Evolutionary conservation across 192 early-diverging fungal genomes (phyloP).

Genomic region (Backusella tuberculispora): DNA sequence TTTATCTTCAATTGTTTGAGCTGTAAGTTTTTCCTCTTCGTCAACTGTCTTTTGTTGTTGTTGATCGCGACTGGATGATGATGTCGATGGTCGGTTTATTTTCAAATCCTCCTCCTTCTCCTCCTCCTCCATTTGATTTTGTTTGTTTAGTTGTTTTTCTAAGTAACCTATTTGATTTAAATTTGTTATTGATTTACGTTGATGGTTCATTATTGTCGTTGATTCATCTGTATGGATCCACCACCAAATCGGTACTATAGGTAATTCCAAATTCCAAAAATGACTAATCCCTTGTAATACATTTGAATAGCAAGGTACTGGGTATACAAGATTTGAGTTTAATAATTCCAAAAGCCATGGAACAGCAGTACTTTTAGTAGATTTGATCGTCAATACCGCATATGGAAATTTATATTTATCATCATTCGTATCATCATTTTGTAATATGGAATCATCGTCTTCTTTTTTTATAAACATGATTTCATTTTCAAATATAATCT

Average conservation of each 20-base stretch:
- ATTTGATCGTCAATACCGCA: slow-evolving; percentile 58
- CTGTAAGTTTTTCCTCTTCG: not conserved
- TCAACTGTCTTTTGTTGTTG: not conserved
- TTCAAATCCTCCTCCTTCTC: slow-evolving; percentile 35
- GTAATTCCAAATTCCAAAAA: slow-evolving; percentile 44
- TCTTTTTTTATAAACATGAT: slow-evolving; percentile 95
- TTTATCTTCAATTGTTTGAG: not conserved
- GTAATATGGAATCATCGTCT: slow-evolving; percentile 77
- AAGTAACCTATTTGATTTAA: slow-evolving; percentile 43
- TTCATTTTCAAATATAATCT: slow-evolving; percentile 93
- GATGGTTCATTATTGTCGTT: slow-evolving; percentile 63
- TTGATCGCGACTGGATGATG: not conserved
- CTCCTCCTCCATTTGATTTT: slow-evolving; percentile 44
- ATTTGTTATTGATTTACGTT: slow-evolving; percentile 58
- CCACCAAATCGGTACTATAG: slow-evolving; percentile 51
- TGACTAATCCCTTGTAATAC: slow-evolving; percentile 47
- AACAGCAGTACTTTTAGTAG: no score
- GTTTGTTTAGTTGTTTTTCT: slow-evolving; percentile 33
- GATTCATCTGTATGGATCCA: slow-evolving; percentile 15
- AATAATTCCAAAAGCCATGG: slow-evolving; percentile 79
- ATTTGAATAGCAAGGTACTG: slow-evolving; percentile 50
- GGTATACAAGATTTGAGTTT: slow-evolving; percentile 40
- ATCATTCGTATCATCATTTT: slow-evolving; percentile 79
- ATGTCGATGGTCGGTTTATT: slow-evolving; percentile 21
- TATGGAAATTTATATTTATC: slow-evolving; percentile 78